Base-by-base conservation (phyloP, 2,329 filamentous ascomycete genomes). In the Lizonia empirigonia region DNA sequence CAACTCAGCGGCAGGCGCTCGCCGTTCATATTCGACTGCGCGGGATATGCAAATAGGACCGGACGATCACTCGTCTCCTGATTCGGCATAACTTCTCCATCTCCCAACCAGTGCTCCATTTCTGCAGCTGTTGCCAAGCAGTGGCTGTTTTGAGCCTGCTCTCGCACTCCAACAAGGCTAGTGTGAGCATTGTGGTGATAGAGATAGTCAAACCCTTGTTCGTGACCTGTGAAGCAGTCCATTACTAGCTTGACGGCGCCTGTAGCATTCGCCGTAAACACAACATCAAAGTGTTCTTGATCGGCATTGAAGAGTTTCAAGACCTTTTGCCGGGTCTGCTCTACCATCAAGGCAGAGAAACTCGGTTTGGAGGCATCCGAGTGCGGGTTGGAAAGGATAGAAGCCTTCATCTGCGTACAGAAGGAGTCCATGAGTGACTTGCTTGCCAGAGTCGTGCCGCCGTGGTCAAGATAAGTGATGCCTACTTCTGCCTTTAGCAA, bases 211-310 rank as follows among this genome's bases (percentile, higher is more conserved):
- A 94, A 96, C 0, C 91, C 90, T 19, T 76, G 41, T 40, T 69
- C 78, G 24, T 78, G 74, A 44, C 85, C 84, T 40, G 88, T 79
- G 60, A 96, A 82, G 3, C 85, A 85, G 48, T 97, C 93, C 27
- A 83, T 80, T 1, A 96, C 88, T 3, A 97, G 77, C 72, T 97
- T 97, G 63, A 95, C 86, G 2, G 85, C 92, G 2, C 91, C 91
- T 0, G 93, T 97, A 13, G 93, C 89, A 72, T 97, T 97, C 18
- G 91, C 85, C n/a, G 94, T 90, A 68, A 97, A 97, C 1, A 97
- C 83, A 1, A 97, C 73, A 63, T 97, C 92, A 63, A 92, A 97
- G 4, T 89, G 79, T 6, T 85, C 81, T 5, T 91, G 89, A 55
- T 90, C 85, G 1, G 91, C 91, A 27, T 87, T 85, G 74, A 96